Evolutionary conservation across 1,284 basidiomycete genomes (phyloP), one percentile per base, ranked within the genome.

Genomic region (Ustilago sp.): DNA sequence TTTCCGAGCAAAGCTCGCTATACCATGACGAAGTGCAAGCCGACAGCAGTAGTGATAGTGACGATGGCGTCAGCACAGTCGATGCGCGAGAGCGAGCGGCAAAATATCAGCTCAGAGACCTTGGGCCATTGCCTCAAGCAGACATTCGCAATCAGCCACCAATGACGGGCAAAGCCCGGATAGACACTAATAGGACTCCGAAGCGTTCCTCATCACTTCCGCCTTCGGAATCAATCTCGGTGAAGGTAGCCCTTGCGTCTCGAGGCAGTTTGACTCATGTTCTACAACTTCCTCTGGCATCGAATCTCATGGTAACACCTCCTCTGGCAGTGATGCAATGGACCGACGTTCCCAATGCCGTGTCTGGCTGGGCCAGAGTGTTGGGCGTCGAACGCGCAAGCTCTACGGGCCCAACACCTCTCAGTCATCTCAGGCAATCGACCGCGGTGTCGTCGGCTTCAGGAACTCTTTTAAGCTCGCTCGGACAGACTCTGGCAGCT

Each of bases 291-390:
- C 77, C 77, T 8, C 35, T 79, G 43, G 59, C 69, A 11, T 63
- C 74, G 3, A 66, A 76, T 47, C 19, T 76, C 39, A 67, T 66
- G 7, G 54, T 58, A 13, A 38, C 66, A 6, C 23, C 43, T 19
- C 23, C 43, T 19, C 48, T 79, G 28, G 73, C 63, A 3, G 69
- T 74, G 11, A 56, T 79, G 57, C 74, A 79, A 59, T 79, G 77
- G 77, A 72, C 68, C 12, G 68, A 72, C 53, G 72, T 69, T 13
- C 77, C 77, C 19, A 76, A 73, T n/a, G 65, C 77, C 2, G 77
- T 79, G 15, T 73, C 74, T 6, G 77, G 77, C 23, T 76, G 74
- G 73, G 69, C 74, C 3, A 51, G 77, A 17, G 70, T 79, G 53
- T 53, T 79, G 2, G 77, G 77, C 28, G 60, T 79, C 39, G 77